Base-by-base conservation (phyloP, 2,329 filamentous ascomycete genomes). In the Xylaria digitata region DNA sequence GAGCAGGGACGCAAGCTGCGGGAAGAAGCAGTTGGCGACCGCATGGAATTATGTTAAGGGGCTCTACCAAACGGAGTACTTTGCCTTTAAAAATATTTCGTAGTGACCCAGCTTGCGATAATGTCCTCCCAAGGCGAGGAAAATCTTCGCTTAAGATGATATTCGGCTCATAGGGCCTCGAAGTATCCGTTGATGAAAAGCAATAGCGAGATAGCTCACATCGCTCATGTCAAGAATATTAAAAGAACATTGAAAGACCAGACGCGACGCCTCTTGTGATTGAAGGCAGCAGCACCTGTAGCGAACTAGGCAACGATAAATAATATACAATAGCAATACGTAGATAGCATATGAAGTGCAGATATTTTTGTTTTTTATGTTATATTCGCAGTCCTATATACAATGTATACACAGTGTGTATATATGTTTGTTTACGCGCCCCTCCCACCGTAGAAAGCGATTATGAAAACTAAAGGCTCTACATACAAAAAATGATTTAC, bases 1-100 rank as follows among this genome's bases (percentile, higher is more conserved):
- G 85, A 89, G 23, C 77, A 80, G 34, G 75, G 84, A 52, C 83
- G 88, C 63, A 83, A 79, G 70, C 80, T 83, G 17, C 82, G 82
- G 53, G 87, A 91, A 73, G 86, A 87, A 68, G 88, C 84, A 1
- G 72, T 88, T 2, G 88, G 87, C 13, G 81, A 82, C 13, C 79
- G 82, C 2, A 87, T 88, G 87, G 88, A 90, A 76, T 70, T 76
- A 23, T 60, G 56, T 37, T 70, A 32, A 65, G 34, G 7, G 1
- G 17, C 17, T 55, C 52, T 17, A 49, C 7, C 23, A 26, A 53
- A 9, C 6, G 6, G 30, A 30, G 7, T 19, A 17, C n/a, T 45
- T 21, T 49, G n/a, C 15, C 5, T 40, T 6, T 50, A 11, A 11
- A 37, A 40, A 34, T 15, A 30, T 30, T n/a, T 43, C 53, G 23